Evolutionary conservation across 2,329 filamentous ascomycete genomes (phyloP).

Genomic region (Hypoxylon rubiginosum): DNA sequence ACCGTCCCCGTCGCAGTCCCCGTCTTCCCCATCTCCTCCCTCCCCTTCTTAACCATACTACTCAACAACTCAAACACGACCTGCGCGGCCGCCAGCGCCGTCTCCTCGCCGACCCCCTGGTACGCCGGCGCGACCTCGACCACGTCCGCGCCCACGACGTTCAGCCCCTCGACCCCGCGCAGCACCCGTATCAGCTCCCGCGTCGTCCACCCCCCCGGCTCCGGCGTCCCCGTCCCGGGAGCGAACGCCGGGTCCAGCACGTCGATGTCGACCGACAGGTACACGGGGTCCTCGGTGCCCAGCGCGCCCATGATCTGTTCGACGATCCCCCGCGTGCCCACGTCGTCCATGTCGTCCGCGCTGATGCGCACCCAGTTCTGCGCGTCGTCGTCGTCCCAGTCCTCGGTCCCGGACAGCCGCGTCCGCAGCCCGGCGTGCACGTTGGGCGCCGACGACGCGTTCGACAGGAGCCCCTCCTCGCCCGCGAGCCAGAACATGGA

Average conservation of each 20-base stretch:
- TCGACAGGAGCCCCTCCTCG: constrained; percentile 74
- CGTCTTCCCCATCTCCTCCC: constrained; percentile 53
- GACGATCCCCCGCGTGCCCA: constrained; percentile 79
- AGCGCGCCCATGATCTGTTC: constrained; percentile 77
- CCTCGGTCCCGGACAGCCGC: constrained; percentile 75
- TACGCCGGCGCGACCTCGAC: constrained; percentile 92
- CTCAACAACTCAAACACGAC: constrained; percentile 89
- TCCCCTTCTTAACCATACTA: constrained; percentile 74
- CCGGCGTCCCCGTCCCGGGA: constrained; percentile 88
- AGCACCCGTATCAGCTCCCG: constrained; percentile 88
- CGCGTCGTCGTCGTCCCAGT: constrained; percentile 78
- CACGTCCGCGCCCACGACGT: constrained; percentile 89
- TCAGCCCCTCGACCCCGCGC: constrained; percentile 83
- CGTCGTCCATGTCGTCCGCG: constrained; percentile 89
- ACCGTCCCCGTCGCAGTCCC: constrained; percentile 48
- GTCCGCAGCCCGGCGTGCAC: constrained; percentile 89
- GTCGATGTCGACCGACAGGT: constrained; percentile 83
- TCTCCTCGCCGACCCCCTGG: constrained; percentile 83
- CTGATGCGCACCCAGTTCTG: constrained; percentile 86
- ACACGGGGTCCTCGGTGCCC: constrained; percentile 82
- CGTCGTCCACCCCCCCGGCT: constrained; percentile 92
- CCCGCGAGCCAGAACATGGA: constrained; percentile 93
- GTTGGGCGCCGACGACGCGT: constrained; percentile 60
- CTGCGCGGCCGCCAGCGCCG: constrained; percentile 85
- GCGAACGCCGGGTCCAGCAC: constrained; percentile 76